A percentile compares a stretch with the other conserved stretches of the same genome.
These are phyloP conservation scores for Annulohypoxylon bovei DNA, from an alignment of 495 filamentous ascomycete species.

Conservation along the genomic window DNA sequence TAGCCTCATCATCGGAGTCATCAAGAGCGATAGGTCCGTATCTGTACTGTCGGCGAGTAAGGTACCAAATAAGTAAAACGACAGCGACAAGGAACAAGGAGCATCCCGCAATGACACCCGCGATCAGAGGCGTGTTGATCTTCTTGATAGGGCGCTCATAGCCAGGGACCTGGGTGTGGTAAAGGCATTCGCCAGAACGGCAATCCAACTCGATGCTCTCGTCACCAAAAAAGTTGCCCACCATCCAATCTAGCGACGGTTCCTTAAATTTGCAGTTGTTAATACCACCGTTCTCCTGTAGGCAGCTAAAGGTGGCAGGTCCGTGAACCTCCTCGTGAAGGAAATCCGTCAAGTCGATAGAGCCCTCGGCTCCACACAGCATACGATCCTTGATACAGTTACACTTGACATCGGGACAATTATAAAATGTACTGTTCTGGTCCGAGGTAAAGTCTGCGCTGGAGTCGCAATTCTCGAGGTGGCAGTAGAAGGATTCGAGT, in stretches of 20 bases:
- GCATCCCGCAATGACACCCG: constrained; percentile 88
- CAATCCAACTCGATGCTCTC: constrained; percentile 85
- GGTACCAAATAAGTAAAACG: constrained; percentile 86
- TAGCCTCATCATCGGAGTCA: constrained; percentile 88
- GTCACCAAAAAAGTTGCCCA: constrained; percentile 89
- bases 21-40: constrained; percentile 83
- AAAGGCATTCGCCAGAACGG: constrained; percentile 88
- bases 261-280: constrained; percentile 84
- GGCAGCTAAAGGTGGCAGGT: constrained; percentile 81
- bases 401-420: constrained; percentile 84
- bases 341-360: constrained; percentile 92
- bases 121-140: constrained; percentile 97
- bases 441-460: constrained; percentile 70
- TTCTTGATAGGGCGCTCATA: constrained; percentile 88
- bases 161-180: constrained; percentile 90
- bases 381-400: constrained; percentile 90
- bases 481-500: constrained; percentile 95
- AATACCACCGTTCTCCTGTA: constrained; percentile 66
- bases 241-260: constrained; percentile 88
- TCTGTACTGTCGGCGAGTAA: constrained; percentile 76
- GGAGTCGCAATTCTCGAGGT: constrained; percentile 81
- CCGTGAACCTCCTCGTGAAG: constrained; percentile 81
- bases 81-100: constrained; percentile 87
- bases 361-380: constrained; percentile 90
- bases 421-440: constrained; percentile 83